phyloP scores from a whole-genome alignment of 176 grass and related monocot species.

The Cocos nucifera region DNA sequence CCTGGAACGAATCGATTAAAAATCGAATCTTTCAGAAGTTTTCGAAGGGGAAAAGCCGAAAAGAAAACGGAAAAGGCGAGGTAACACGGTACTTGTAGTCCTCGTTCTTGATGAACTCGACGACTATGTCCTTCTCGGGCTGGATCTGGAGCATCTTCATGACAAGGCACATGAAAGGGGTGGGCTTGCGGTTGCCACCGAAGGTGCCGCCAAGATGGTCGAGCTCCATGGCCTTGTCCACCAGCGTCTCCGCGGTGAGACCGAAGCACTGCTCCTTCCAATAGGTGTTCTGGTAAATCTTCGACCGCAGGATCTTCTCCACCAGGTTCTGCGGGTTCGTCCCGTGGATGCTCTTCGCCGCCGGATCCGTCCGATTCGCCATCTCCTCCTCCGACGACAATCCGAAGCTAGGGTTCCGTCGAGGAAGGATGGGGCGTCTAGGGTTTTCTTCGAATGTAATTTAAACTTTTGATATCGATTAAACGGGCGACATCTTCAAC shows the following conservation, averaged over 20 bases:
- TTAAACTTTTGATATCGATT: too few relatives aligned
- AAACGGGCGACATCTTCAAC: too few relatives aligned
- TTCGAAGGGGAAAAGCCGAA: neutral
- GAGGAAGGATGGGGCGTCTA: too few relatives aligned
- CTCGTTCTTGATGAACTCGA: slow-evolving; percentile 98
- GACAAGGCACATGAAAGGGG: slow-evolving; percentile 76
- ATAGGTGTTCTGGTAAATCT: slow-evolving; percentile 90
- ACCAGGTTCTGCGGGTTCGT: slow-evolving; percentile 95
- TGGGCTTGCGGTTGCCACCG: slow-evolving; percentile 70
- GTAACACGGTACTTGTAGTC: slow-evolving; percentile 58
- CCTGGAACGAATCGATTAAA: slow-evolving; percentile 24
- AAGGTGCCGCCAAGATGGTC: slow-evolving; percentile 75
- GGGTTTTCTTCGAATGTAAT: too few relatives aligned
- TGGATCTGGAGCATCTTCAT: slow-evolving; percentile 99
- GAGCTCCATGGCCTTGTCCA: slow-evolving; percentile 99
- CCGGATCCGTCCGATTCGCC: slow-evolving; percentile 85
- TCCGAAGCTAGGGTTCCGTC: too few relatives aligned
- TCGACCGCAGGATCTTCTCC: slow-evolving; percentile 94
- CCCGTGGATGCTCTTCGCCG: slow-evolving; percentile 76
- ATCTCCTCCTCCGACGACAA: slow-evolving; percentile 28
- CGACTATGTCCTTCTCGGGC: slow-evolving; percentile 92
- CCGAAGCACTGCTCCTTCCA: slow-evolving; percentile 99
- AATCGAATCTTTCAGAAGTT: neutral
- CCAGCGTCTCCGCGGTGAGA: slow-evolving; percentile 83
- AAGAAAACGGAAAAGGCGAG: neutral